phyloP scores from a whole-genome alignment of 192 early-diverging fungal species.

The Chytriomyces hyalinus region DNA sequence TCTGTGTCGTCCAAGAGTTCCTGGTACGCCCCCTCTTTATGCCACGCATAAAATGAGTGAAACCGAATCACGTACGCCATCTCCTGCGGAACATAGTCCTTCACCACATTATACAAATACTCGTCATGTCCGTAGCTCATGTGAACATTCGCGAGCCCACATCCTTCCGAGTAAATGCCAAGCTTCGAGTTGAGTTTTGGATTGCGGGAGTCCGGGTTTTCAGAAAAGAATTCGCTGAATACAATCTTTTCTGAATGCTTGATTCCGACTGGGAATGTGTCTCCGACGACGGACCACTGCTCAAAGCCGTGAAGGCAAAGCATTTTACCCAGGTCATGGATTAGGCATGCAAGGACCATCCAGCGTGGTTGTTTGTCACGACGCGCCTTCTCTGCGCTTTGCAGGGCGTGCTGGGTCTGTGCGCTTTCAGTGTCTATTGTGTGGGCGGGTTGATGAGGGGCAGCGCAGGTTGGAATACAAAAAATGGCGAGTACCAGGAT shows the following conservation, averaged over 20 bases:
- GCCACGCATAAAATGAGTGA: slow-evolving; percentile 60
- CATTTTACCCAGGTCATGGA: slow-evolving; percentile 62
- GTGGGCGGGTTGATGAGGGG: too few species aligned
- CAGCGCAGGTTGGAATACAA: too few species aligned
- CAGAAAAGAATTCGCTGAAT: slow-evolving; percentile 43
- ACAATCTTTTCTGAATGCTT: slow-evolving; percentile 50
- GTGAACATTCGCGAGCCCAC: slow-evolving; percentile 53
- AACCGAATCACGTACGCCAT: slow-evolving; percentile 54
- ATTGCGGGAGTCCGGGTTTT: slow-evolving; percentile 48
- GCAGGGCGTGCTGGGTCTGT: slow-evolving; percentile 58
- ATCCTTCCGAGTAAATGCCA: slow-evolving; percentile 55
- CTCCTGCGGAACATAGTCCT: slow-evolving; percentile 48
- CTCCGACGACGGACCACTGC: slow-evolving; percentile 61
- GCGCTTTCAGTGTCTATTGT: slow-evolving; percentile 45
- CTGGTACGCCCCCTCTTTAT: slow-evolving; percentile 47
- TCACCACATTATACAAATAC: slow-evolving; percentile 56
- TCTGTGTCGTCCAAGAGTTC: slow-evolving; percentile 54
- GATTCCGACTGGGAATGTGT: slow-evolving; percentile 64
- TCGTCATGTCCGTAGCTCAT: slow-evolving; percentile 63
- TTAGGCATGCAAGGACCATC: slow-evolving; percentile 54
- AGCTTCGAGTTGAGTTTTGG: slow-evolving; percentile 38
- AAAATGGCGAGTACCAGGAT: slow-evolving; percentile 39
- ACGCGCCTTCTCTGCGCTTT: slow-evolving; percentile 56
- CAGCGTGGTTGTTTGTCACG: slow-evolving; percentile 53
- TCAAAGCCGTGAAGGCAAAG: slow-evolving; percentile 49